A percentile compares a stretch with the other conserved stretches of the same genome.
Evolutionary conservation across 805 yeast genomes (phyloP).

Genomic region (Metahyphopichia silvanorum): DNA sequence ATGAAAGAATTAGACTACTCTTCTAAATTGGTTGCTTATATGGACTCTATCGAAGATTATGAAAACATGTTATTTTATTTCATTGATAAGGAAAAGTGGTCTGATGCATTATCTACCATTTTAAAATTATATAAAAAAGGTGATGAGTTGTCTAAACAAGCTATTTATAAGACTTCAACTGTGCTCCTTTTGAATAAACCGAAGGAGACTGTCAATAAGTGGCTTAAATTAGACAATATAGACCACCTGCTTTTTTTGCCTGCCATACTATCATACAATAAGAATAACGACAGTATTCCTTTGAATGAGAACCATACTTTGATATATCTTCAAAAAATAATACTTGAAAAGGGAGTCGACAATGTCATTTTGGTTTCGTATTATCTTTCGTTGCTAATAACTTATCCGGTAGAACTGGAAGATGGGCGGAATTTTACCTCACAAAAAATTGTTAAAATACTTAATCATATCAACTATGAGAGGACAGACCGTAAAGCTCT

Average conservation of each 20-base stretch:
- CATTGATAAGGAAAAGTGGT: slow-evolving; percentile 70
- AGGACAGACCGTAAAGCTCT: slow-evolving; percentile 7
- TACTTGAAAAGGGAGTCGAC: slow-evolving; percentile 35
- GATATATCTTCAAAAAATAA: slow-evolving; percentile 55
- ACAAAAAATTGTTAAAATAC: slow-evolving; percentile 29
- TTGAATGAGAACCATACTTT: slow-evolving; percentile 60
- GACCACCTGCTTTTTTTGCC: slow-evolving; percentile 70
- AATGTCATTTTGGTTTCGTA: slow-evolving; percentile 62
- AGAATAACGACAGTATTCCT: slow-evolving; percentile 35
- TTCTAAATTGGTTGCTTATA: slow-evolving; percentile 62
- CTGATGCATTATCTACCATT: slow-evolving; percentile 59
- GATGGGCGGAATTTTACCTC: slow-evolving; percentile 7
- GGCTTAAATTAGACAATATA: slow-evolving; percentile 60
- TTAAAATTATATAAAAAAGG: slow-evolving; percentile 39
- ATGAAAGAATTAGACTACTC: slow-evolving; percentile 63
- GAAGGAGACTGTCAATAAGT: slow-evolving; percentile 64
- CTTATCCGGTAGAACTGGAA: slow-evolving; percentile 20
- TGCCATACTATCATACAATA: slow-evolving; percentile 67
- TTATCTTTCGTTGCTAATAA: slow-evolving; percentile 62
- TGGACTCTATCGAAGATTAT: slow-evolving; percentile 64
- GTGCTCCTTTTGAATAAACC: slow-evolving; percentile 69
- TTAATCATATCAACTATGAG: slow-evolving; percentile 22
- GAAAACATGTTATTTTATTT: slow-evolving; percentile 67
- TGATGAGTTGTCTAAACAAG: slow-evolving; percentile 11
- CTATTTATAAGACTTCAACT: slow-evolving; percentile 67